Conservation (phyloP, 108 stramenopile species). For the Thalassiosira profunda region DNA sequence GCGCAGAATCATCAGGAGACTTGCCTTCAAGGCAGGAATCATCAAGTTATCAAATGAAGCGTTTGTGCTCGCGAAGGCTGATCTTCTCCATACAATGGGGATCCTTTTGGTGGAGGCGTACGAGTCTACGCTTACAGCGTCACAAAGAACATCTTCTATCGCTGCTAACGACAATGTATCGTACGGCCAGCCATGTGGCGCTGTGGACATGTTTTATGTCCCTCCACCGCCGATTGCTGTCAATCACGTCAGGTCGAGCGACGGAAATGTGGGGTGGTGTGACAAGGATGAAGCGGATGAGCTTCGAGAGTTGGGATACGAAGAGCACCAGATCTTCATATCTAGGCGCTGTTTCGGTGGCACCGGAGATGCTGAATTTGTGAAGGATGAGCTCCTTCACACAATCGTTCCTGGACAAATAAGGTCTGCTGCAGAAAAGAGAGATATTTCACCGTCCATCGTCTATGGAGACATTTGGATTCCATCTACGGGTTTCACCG, state of each 20-base stretch:
- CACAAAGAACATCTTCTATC: too few relatives aligned
- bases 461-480: too few relatives aligned
- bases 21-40: slow-evolving; percentile 9
- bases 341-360: too few relatives aligned
- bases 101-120: slow-evolving; percentile 1
- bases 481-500: too few relatives aligned
- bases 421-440: background rate
- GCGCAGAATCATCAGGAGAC: slow-evolving; percentile 12
- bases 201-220: slow-evolving; percentile 4
- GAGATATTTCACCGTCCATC: background rate
- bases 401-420: slow-evolving; percentile 16
- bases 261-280: background rate
- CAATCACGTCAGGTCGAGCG: too few relatives aligned
- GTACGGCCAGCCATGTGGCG: too few relatives aligned
- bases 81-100: slow-evolving; percentile 3
- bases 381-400: too few relatives aligned
- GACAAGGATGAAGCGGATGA: background rate
- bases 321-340: too few relatives aligned
- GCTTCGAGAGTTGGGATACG: too few relatives aligned
- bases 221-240: slow-evolving; percentile 16
- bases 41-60: background rate
- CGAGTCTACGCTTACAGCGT: slow-evolving; percentile 7
- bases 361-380: too few relatives aligned
- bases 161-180: too few relatives aligned
- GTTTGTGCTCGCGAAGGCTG: slow-evolving; percentile 3